phyloP scores from a whole-genome alignment of 345 rosid genomes.

The Aquilaria yunnanensis region DNA sequence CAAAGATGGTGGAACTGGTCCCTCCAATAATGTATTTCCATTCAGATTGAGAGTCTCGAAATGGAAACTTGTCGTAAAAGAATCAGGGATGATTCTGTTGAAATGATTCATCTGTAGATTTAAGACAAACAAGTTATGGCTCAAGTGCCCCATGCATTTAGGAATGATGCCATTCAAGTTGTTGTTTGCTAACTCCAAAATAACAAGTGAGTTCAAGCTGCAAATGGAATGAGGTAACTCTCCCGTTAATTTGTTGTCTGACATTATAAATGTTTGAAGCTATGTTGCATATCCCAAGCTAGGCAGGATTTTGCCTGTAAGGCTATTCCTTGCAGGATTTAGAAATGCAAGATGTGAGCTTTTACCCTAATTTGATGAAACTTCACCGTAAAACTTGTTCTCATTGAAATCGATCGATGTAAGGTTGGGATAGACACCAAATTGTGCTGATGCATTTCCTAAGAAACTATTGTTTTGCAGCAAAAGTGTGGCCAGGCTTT shows the following conservation, averaged over 20 bases:
- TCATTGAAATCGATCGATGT: constrained; percentile 5
- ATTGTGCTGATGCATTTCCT: constrained; percentile 18
- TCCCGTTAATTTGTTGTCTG: background rate
- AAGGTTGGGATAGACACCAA: constrained; percentile 26
- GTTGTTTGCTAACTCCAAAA: background rate
- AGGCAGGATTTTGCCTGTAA: constrained; percentile 21
- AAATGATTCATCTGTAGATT: background rate
- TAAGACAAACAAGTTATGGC: background rate
- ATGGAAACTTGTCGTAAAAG: too few relatives aligned
- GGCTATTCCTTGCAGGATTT: background rate
- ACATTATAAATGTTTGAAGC: constrained; percentile 10
- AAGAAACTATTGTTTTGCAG: constrained; percentile 20
- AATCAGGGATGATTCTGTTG: background rate
- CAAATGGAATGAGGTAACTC: background rate
- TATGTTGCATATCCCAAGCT: constrained; percentile 16
- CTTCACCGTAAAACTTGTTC: constrained; percentile 21
- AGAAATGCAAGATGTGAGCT: constrained; percentile 8
- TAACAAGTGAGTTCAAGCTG: background rate
- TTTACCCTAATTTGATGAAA: constrained; percentile 12
- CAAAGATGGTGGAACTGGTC: too few relatives aligned
- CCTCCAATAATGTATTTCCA: too few relatives aligned
- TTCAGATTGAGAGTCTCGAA: too few relatives aligned
- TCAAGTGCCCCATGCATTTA: background rate
- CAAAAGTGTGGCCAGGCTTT: constrained; percentile 16
- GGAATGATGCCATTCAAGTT: constrained; percentile 4